Evolutionary conservation across 2,329 filamentous ascomycete species (phyloP).

Genomic region (Ramularia endophylla): DNA sequence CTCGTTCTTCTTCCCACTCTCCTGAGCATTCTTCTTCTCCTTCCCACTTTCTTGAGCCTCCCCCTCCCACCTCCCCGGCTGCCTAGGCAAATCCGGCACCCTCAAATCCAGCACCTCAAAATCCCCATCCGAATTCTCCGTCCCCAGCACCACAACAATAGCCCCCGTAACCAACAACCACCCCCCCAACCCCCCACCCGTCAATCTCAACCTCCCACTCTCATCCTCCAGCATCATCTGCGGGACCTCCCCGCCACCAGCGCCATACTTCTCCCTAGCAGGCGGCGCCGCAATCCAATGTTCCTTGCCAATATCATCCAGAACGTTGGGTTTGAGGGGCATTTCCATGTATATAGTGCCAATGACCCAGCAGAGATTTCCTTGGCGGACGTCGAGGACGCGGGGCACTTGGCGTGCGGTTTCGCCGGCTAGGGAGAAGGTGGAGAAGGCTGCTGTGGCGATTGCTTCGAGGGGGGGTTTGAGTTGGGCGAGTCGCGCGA

Average conservation of each 20-base stretch:
- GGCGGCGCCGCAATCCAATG: slow-evolving; percentile 85
- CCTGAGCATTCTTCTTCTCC: slow-evolving; percentile 43
- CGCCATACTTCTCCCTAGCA: slow-evolving; percentile 55
- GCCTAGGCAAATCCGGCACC: slow-evolving; percentile 76
- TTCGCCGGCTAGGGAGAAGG: slow-evolving; percentile 70
- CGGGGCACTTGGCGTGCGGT: slow-evolving; percentile 70
- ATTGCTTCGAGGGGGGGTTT: slow-evolving; percentile 75
- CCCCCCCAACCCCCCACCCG: slow-evolving; percentile 62
- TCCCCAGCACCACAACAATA: slow-evolving; percentile 90
- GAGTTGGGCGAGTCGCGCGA: slow-evolving; percentile 78
- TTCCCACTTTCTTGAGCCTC: slow-evolving; percentile 27
- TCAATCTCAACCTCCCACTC: slow-evolving; percentile 76
- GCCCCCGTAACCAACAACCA: slow-evolving; percentile 83
- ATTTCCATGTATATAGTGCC: slow-evolving; percentile 98
- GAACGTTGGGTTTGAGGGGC: slow-evolving; percentile 89
- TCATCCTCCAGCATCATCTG: slow-evolving; percentile 90
- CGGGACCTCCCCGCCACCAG: slow-evolving; percentile 17
- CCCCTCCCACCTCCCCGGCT: slow-evolving; percentile 69
- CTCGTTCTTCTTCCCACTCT: slow-evolving; percentile 32
- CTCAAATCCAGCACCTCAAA: slow-evolving; percentile 89
- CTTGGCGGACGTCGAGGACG: slow-evolving; percentile 92
- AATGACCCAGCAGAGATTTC: slow-evolving; percentile 88
- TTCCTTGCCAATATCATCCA: slow-evolving; percentile 94
- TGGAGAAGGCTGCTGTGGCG: slow-evolving; percentile 70
- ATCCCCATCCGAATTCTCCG: slow-evolving; percentile 85